Base-by-base conservation (phyloP, 805 yeast species). In the Metschnikowia arizonensis region DNA sequence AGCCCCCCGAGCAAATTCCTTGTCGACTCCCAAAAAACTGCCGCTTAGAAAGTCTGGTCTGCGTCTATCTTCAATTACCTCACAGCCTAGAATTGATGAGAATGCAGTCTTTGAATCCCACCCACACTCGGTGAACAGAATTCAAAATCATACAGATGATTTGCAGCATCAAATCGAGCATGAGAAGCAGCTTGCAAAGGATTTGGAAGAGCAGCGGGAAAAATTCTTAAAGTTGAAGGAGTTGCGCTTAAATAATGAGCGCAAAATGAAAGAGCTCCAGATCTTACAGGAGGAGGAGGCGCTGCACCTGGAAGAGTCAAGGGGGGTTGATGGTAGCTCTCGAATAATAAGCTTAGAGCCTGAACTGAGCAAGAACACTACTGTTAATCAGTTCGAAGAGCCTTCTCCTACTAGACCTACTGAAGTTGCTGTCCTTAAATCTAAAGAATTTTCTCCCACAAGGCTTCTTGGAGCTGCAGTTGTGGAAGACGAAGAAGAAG, bases 131-230 rank as follows among this genome's bases (percentile, higher is more conserved):
- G 26, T 24, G 29, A 33, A 14, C 18, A n/a, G 38, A 9, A 3
- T 15, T 28, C 54, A 44, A 10, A 14, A 15, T 7, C 28, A 63
- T 60, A 50, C 58, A 38, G 52, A 58, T 45, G 61, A 48, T 33
- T 55, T 71, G 23, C 63, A 66, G 46, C 52, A 61, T 44, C 65
- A 72, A 52, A 59, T 73, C 17, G 68, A 62, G 37, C 54, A 66
- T 45, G 78, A 76, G 50, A 65, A 65, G 55, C 58, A 55, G 15
- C 47, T 64, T 44, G 72, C 72, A 19, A 62, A 60, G 33, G 63
- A 68, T 45, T 53, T 73, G 42, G 78, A 73, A 51, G 46, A 50
- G 15, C 63, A 65, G 47, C 65, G 69, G 30, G 51, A 62, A 25
- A 72, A 68, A 44, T 68, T 62, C 48, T 71, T 68, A 47, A 52